Evolutionary conservation across 345 rosid species (phyloP).

Genomic region (Eucalyptus sideroxylon): DNA sequence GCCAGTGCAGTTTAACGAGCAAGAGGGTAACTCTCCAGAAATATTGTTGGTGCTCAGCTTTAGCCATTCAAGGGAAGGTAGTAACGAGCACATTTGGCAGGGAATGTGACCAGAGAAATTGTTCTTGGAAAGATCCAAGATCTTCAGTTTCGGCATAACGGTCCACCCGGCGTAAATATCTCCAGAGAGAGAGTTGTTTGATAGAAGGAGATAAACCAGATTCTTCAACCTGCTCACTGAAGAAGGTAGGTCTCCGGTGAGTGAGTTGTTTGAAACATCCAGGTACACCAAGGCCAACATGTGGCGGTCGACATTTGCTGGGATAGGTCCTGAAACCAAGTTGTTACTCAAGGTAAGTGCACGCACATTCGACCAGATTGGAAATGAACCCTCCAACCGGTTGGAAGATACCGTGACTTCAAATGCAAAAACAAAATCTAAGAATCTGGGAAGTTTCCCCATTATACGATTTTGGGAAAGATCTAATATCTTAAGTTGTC

Average conservation of each 20-base stretch:
- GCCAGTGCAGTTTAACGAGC: background rate
- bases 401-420: background rate
- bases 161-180: background rate
- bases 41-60: slow-evolving; percentile 1
- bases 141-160: background rate
- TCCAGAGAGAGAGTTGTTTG: slow-evolving; percentile 3
- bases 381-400: background rate
- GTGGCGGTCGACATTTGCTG: background rate
- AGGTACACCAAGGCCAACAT: background rate
- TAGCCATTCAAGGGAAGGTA: background rate
- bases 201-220: background rate
- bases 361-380: background rate
- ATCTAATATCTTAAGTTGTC: background rate
- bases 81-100: background rate
- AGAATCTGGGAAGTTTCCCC: slow-evolving; percentile 1
- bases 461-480: background rate
- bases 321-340: background rate
- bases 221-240: background rate
- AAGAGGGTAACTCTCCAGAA: background rate
- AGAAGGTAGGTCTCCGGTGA: background rate
- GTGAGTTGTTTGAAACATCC: background rate
- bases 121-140: slow-evolving; percentile 9
- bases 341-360: rapidly evolving
- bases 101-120: background rate
- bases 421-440: background rate